Percentiles rank a stretch among this genome's conserved stretches.
Conservation (phyloP, 257 asterid species). For the Ilex aquifolium region DNA sequence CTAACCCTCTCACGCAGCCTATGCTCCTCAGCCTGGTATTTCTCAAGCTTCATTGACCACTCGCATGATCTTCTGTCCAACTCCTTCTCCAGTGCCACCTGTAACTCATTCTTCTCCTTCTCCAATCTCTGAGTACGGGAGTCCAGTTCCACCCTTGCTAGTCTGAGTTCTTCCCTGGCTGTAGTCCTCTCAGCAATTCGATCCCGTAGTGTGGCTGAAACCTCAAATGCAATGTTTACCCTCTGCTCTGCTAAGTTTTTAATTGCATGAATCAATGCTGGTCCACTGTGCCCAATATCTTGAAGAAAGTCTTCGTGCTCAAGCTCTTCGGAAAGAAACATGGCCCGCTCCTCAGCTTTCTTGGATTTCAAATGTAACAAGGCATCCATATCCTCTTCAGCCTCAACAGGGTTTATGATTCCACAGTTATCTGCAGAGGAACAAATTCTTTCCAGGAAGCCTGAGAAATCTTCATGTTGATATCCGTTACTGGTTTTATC, state of each 20-base stretch:
- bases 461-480: slow-evolving; percentile 33
- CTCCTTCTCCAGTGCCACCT: slow-evolving; percentile 71
- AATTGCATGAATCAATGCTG: slow-evolving; percentile 52
- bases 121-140: slow-evolving; percentile 51
- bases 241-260: slow-evolving; percentile 64
- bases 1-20: slow-evolving; percentile 94
- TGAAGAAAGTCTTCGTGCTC: slow-evolving; percentile 43
- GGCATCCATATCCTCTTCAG: slow-evolving; percentile 36
- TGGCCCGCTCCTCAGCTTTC: slow-evolving; percentile 72
- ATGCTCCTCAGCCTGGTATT: slow-evolving; percentile 78
- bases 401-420: slow-evolving; percentile 19
- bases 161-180: slow-evolving; percentile 51
- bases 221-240: slow-evolving; percentile 66
- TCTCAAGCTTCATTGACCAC: slow-evolving; percentile 90
- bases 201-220: slow-evolving; percentile 52
- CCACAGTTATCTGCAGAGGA: slow-evolving; percentile 32
- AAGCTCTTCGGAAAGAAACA: slow-evolving; percentile 62
- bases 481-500: slow-evolving; percentile 38
- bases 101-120: slow-evolving; percentile 77
- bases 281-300: slow-evolving; percentile 47
- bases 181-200: slow-evolving; percentile 78
- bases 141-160: slow-evolving; percentile 43
- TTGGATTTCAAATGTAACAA: slow-evolving; percentile 47
- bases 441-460: slow-evolving; percentile 33
- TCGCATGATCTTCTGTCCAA: slow-evolving; percentile 88